Evolutionary conservation across 192 early-diverging fungal genomes (phyloP).

Genomic region (Spizellomyces sp.): DNA sequence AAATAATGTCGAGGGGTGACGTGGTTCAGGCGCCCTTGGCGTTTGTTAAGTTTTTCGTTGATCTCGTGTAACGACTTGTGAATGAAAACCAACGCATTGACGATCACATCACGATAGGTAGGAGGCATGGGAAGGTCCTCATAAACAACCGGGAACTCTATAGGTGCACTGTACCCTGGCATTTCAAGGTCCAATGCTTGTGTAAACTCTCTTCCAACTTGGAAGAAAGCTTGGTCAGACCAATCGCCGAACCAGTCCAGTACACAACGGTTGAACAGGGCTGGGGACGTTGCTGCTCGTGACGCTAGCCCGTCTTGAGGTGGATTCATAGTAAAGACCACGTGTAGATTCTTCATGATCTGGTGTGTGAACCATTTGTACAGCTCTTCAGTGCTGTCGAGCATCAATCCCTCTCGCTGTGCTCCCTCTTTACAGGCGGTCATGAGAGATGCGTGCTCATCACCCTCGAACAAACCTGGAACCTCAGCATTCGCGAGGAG

Average conservation of each 20-base stretch:
- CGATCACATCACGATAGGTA: slow-evolving; percentile 79
- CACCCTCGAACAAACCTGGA: slow-evolving; percentile 98
- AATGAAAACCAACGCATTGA: slow-evolving; percentile 90
- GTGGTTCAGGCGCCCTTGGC: slow-evolving; percentile 80
- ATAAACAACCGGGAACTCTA: slow-evolving; percentile 76
- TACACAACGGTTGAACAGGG: slow-evolving; percentile 99
- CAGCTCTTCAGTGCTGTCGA: slow-evolving; percentile 93
- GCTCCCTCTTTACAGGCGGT: slow-evolving; percentile 93
- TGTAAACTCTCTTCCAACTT: slow-evolving; percentile 98
- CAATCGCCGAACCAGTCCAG: slow-evolving; percentile 99
- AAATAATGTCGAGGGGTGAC: slow-evolving; percentile 98
- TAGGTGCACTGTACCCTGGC: slow-evolving; percentile 66
- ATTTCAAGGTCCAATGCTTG: slow-evolving; percentile 84
- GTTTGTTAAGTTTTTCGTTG: slow-evolving; percentile 80
- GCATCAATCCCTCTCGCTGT: slow-evolving; percentile 86
- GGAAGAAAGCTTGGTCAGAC: slow-evolving; percentile 96
- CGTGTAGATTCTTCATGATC: slow-evolving; percentile 95
- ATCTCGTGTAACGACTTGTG: slow-evolving; percentile 88
- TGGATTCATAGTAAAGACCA: slow-evolving; percentile 99
- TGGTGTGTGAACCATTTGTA: slow-evolving; percentile 98
- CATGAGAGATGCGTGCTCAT: slow-evolving; percentile 94
- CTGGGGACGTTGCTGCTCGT: slow-evolving; percentile 95
- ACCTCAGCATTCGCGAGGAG: slow-evolving; percentile 98
- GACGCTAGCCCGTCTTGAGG: slow-evolving; percentile 88
- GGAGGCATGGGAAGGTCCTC: slow-evolving; percentile 69